Evolutionary conservation across 1,284 basidiomycete genomes (phyloP).

Genomic region (Ganoderma sinense): DNA sequence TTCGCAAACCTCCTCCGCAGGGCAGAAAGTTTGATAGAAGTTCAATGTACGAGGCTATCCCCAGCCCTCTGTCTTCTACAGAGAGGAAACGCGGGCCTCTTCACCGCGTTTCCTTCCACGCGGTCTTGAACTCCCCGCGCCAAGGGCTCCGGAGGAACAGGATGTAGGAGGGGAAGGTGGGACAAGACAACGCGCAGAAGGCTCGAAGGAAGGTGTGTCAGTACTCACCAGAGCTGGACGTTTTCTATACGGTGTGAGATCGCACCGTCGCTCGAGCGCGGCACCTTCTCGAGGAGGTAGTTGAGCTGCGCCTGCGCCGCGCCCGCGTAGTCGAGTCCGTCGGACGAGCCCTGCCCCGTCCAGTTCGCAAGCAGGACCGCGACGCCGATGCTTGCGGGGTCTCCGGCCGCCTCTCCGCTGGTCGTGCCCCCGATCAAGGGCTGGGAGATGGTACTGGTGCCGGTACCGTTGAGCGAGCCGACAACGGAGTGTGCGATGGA

Average conservation of each 20-base stretch:
- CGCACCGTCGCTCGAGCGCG: conserved; percentile 77
- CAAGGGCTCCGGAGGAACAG: not conserved
- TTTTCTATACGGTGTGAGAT: conserved; percentile 78
- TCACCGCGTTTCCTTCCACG: not conserved
- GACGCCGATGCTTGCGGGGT: conserved; percentile 87
- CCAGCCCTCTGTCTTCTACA: too few species aligned
- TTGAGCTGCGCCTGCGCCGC: conserved; percentile 79
- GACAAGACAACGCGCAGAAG: not conserved
- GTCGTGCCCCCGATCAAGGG: conserved; percentile 54
- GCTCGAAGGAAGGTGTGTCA: not conserved
- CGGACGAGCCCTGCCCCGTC: conserved; percentile 53
- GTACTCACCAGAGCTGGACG: conserved; percentile 73
- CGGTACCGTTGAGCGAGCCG: conserved; percentile 46
- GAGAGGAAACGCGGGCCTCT: too few species aligned
- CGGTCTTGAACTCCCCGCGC: not conserved
- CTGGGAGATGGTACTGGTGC: conserved; percentile 53
- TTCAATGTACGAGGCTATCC: too few species aligned
- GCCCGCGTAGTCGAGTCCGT: conserved; percentile 62
- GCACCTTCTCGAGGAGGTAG: conserved; percentile 72
- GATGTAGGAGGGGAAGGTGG: not conserved
- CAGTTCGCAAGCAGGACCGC: conserved; percentile 82
- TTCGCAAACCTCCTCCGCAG: too few species aligned
- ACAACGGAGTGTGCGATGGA: conserved; percentile 66
- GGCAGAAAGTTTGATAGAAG: too few species aligned
- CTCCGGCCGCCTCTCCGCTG: conserved; percentile 68